phyloP scores from a whole-genome alignment of 495 filamentous ascomycete genomes.

The Daldinia grandis region DNA sequence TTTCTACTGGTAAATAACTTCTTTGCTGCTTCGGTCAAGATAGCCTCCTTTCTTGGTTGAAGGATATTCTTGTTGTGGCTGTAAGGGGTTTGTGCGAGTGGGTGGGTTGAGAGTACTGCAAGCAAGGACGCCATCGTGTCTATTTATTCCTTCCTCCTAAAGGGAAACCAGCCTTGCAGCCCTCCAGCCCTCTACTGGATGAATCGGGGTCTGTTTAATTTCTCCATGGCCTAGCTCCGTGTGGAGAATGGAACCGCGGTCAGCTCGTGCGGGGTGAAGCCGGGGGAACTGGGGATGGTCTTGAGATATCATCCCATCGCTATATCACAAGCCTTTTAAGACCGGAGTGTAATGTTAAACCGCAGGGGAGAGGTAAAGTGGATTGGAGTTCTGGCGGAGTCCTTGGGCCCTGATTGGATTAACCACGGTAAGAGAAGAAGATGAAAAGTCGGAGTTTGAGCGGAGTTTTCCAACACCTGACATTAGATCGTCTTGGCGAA shows the following conservation, averaged over 20 bases:
- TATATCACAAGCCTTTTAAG: not conserved
- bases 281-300: slow-evolving; percentile 10
- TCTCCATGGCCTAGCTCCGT: slow-evolving; percentile 19
- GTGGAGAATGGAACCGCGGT: slow-evolving; percentile 21
- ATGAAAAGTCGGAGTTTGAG: slow-evolving; percentile 19
- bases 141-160: slow-evolving; percentile 19
- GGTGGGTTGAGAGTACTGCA: not conserved
- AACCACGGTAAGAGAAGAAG: not conserved
- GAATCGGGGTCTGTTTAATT: slow-evolving; percentile 6
- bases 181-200: not conserved
- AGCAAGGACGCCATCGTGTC: slow-evolving; percentile 7
- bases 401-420: slow-evolving; percentile 17
- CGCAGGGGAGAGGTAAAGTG: not conserved
- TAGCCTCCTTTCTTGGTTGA: not conserved
- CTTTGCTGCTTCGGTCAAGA: not conserved
- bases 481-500: slow-evolving; percentile 25
- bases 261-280: slow-evolving; percentile 28
- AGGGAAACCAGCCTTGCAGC: not conserved
- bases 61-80: not conserved
- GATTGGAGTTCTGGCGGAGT: slow-evolving; percentile 12
- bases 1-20: not conserved
- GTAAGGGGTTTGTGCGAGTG: not conserved
- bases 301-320: slow-evolving; percentile 6
- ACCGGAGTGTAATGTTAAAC: not conserved
- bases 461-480: slow-evolving; percentile 20